A percentile compares a stretch with the other conserved stretches of the same genome.
Conservation (phyloP, 192 early-diverging fungal genomes). For the Chytriomyces hyalinus region DNA sequence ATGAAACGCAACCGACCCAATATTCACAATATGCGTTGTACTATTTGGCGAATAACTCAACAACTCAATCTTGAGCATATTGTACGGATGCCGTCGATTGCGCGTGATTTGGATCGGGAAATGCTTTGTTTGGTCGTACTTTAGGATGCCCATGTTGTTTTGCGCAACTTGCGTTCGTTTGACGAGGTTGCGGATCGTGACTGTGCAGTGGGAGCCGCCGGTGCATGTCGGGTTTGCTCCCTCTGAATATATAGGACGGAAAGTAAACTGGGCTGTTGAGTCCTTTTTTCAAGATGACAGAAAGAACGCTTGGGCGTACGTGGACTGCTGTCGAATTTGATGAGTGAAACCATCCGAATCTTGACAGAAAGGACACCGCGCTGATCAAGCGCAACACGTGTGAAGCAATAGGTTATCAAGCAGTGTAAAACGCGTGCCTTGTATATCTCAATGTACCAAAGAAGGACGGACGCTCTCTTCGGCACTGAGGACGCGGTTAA, state of each 20-base stretch:
- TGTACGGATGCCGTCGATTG: constrained; percentile 52
- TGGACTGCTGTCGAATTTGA: constrained; percentile 21
- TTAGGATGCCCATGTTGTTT: constrained; percentile 16
- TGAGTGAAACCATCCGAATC: constrained; percentile 23
- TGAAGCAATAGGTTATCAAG: not conserved
- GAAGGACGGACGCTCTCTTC: constrained; percentile 26
- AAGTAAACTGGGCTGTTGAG: not conserved
- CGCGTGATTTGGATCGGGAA: constrained; percentile 44
- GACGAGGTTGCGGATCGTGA: constrained; percentile 32
- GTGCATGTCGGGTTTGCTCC: not conserved
- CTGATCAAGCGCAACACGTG: not conserved
- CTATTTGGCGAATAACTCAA: constrained; percentile 27
- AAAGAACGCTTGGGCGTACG: not conserved
- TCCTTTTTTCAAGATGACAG: not conserved
- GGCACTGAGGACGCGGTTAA: constrained; percentile 1
- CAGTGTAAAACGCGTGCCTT: not conserved
- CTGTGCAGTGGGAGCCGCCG: constrained; percentile 18
- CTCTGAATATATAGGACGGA: not conserved
- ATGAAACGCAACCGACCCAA: constrained; percentile 53
- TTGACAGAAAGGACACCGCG: constrained; percentile 29
- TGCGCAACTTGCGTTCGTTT: constrained; percentile 32
- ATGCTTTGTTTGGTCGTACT: constrained; percentile 54
- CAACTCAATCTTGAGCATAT: constrained; percentile 41
- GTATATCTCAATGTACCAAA: not conserved
- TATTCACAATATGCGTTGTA: constrained; percentile 3